Base-by-base conservation (phyloP, 148 eudicot species). In the Chenopodium berlandieri region DNA sequence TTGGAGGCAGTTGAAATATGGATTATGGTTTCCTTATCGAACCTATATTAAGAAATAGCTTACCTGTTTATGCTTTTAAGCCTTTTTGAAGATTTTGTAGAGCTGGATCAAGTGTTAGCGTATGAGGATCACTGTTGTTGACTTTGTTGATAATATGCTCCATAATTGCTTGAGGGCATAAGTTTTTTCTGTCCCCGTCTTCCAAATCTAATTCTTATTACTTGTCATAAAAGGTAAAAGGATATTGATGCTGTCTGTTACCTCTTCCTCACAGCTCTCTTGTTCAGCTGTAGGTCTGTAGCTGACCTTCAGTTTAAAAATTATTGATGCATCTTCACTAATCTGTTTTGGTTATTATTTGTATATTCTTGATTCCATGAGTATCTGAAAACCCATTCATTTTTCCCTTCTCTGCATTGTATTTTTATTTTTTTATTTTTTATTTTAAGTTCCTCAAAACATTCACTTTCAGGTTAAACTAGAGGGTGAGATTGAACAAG, bases 401-500 rank as follows among this genome's bases (percentile, higher is more conserved):
- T 27, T 7, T 46, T 19, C 4, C 30, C 2, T 12, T 27, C 1
- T 79, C 50, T 76, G 71, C 23, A 46, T 22, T 34, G 48, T 19
- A 40, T 40, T 40, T 37, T 48, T 32, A 32, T 47, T 47, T 75
- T n/a, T 58, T 25, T 44, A 23, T 50, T 44, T 32, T 63, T 47
- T 47, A 67, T 22, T 58, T 54, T 69, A 65, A 75, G 46, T 25
- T 31, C 71, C 30, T 60, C n/a, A 50, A 71, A 44, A 20, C 78
- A 73, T 31, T 78, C 65, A 78, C 50, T 52, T 83, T 73, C 89
- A 96, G 98, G 97, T 96, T 71, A 96, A 96, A 87, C 86, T 96
- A 84, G 99, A 96, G 76, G 99, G 98, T 77, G 97, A 94, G 84
- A 90, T 96, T 73, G 85, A 89, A 80, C 94, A 94, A 86, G 99